Evolutionary conservation across 805 yeast genomes (phyloP), one percentile per base, ranked within the genome.

Genomic region (Osmozyma mogii): DNA sequence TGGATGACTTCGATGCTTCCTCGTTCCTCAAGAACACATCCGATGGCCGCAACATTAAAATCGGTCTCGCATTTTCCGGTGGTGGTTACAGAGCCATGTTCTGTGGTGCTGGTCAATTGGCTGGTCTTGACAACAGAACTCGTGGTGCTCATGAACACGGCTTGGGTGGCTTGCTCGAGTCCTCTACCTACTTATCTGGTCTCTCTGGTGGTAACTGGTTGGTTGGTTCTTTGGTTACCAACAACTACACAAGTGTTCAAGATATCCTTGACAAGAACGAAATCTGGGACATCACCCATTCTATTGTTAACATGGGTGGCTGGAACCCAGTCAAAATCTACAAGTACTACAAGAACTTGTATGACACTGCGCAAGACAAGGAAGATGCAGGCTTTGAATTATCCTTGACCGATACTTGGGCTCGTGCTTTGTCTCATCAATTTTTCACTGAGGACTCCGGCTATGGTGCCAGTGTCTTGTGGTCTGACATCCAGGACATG

Each of bases 101-200:
- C 50, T 47, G 58, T 12, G 95, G 94, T 2, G 95, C 94, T 9
- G 95, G 95, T 20, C 75, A 77, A 50, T 56, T 85, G 13, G 63
- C 88, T 1, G 95, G 89, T 1, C 56, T 83, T 35, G 96, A 85
- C 51, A 74, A 75, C 45, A 63, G 94, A 41, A 78, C 92, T 2
- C 25, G 32, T 10, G 52, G 50, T 5, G 52, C 50, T 2, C 43
- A n/a, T 3, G 15, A 17, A 4, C 7, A 10, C 9, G 45, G 38
- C 4, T 27, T 42, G 11, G 43, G 47, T 3, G 47, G 47, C 7
- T 32, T 42, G 9, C 23, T 42, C 10, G 45, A 40, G 20, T 27
- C 41, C 15, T 10, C 43, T 4, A 32, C 38, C 1, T 42, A 42
- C 29, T 28, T 42, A 8, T 10, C 37, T 5, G 47, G 43, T 0